Base-by-base conservation (phyloP, 805 yeast species). In the Candida patagonica region DNA sequence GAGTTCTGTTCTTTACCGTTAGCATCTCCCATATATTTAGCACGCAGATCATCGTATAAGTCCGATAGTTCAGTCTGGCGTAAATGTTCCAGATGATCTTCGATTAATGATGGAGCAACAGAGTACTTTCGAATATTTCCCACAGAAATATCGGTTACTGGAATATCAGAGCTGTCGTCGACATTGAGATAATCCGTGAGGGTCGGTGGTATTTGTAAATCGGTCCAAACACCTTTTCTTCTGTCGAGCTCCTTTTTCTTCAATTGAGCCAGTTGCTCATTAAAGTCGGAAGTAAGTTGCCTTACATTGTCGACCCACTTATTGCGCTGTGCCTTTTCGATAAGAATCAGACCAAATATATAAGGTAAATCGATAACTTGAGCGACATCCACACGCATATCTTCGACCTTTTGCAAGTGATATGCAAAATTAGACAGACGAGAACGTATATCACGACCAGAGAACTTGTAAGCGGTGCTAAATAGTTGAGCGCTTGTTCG, bases 191-290 rank as follows among this genome's bases (percentile, higher is more conserved):
- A 9, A 2, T 25, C 35, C 12, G 40, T 26, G 17, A 24, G 23
- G 21, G 23, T 19, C 9, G 26, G 31, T 10, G 41, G 34, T 6
- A 22, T 12, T 20, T 24, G 48, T 2, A 81, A 74, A 51, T 81
- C 16, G 22, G 78, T 38, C 68, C 64, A 4, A 68, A 45, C 95
- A 95, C 86, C 26, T 69, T 67, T 6, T 65, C 61, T 68, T 41
- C 66, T 67, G 40, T 61, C 60, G 37, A 60, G 59, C 57, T 81
- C 95, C 45, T 68, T 73, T 33, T 71, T 78, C 19, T 71, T 70
- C 38, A 77, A 56, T 40, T 67, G 57, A 20, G 80, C 75, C 43
- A 79, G 62, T 39, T 72, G 76, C 48, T 78, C 87, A 21, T 76
- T 59, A 19, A 53, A 45, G 6, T 42, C 49, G 24, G 53, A 45